Conservation (phyloP, 345 rosid species). For the Brassica nigra region DNA sequence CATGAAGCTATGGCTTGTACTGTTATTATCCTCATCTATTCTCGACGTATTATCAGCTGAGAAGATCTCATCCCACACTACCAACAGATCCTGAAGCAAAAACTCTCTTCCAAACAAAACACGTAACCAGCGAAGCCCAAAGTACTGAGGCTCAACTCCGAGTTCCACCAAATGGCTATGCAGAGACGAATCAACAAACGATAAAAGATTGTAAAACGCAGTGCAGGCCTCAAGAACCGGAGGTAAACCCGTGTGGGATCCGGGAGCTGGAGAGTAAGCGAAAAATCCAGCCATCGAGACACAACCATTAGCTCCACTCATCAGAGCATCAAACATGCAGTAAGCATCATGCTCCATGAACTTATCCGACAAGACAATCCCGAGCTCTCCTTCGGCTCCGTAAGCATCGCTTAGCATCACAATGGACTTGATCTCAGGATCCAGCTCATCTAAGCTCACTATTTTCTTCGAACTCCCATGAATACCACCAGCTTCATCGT, state of each 20-base stretch:
- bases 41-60: slow-evolving; percentile 57
- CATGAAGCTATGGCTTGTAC: slow-evolving; percentile 47
- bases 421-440: slow-evolving; percentile 72
- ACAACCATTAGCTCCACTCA: slow-evolving; percentile 74
- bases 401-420: slow-evolving; percentile 81
- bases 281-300: slow-evolving; percentile 90
- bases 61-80: slow-evolving; percentile 93
- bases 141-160: slow-evolving; percentile 97
- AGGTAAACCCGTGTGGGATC: slow-evolving; percentile 65
- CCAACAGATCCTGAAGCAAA: slow-evolving; percentile 68
- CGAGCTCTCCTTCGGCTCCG: slow-evolving; percentile 98
- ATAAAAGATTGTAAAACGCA: slow-evolving; percentile 76
- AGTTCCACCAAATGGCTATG: slow-evolving; percentile 89
- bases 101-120: slow-evolving; percentile 95
- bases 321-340: slow-evolving; percentile 93
- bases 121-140: slow-evolving; percentile 91
- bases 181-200: slow-evolving; percentile 77
- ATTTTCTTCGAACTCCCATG: slow-evolving; percentile 53
- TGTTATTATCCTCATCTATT: slow-evolving; percentile 32
- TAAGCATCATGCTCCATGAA: slow-evolving; percentile 98
- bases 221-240: slow-evolving; percentile 90
- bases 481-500: slow-evolving; percentile 57
- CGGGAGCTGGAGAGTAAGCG: slow-evolving; percentile 53
- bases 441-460: slow-evolving; percentile 74
- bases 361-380: slow-evolving; percentile 91